These are phyloP conservation scores for Metschnikowia amazonensis DNA, from an alignment of 805 yeast species.

Conservation along the genomic window DNA sequence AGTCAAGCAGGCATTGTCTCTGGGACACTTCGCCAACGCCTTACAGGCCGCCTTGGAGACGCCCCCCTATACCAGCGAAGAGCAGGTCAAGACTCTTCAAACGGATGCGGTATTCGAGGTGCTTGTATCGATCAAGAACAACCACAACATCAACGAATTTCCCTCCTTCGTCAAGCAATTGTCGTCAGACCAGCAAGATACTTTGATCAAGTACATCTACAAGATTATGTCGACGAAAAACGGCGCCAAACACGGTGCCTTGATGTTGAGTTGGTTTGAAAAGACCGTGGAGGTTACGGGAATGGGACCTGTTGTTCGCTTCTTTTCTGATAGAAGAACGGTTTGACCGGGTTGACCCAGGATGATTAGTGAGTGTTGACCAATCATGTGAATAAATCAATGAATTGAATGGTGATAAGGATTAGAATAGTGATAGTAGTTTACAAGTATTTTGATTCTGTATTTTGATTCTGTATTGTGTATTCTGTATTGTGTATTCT, in stretches of 20 bases:
- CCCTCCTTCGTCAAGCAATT: conserved; percentile 56
- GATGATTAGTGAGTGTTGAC: too few species aligned
- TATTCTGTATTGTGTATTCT: too few species aligned
- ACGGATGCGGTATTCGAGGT: conserved; percentile 59
- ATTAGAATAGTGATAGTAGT: too few species aligned
- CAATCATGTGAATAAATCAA: neutral
- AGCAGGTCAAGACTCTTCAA: conserved; percentile 45
- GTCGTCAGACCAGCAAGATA: conserved; percentile 63
- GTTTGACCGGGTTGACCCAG: too few species aligned
- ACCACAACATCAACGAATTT: conserved; percentile 66
- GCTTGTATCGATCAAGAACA: conserved; percentile 47
- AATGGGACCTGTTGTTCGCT: conserved; percentile 83
- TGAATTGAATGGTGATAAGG: too few species aligned
- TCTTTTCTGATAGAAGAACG: conserved; percentile 79
- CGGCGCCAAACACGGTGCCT: conserved; percentile 84
- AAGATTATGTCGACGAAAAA: conserved; percentile 75
- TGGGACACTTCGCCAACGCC: conserved; percentile 71
- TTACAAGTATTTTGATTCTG: too few species aligned
- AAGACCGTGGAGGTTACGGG: conserved; percentile 82
- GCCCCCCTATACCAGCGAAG: conserved; percentile 83
- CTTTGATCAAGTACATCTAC: conserved; percentile 78
- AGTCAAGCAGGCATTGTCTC: conserved; percentile 59
- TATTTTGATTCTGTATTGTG: too few species aligned
- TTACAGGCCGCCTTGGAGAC: conserved; percentile 57
- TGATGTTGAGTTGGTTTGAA: conserved; percentile 86